These are phyloP conservation scores for Solanum gandarillasii DNA, from an alignment of 257 asterid genomes.

Conservation along the genomic window DNA sequence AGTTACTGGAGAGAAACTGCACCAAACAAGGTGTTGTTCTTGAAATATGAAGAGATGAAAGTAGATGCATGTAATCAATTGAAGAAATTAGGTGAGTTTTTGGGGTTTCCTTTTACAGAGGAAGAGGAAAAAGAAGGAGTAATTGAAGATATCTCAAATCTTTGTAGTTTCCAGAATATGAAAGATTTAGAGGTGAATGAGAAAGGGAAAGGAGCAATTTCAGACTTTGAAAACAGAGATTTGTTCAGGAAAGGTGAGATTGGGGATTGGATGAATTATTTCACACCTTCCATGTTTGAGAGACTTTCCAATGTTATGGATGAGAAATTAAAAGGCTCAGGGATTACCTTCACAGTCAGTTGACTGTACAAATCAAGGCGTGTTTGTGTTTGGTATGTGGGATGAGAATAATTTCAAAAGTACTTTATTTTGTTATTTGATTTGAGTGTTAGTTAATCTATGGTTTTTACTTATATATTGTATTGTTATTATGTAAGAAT, in stretches of 20 bases:
- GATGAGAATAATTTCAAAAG: no score
- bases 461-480: no score
- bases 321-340: conserved; percentile 10
- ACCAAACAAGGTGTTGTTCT: conserved; percentile 29
- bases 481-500: no score
- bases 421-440: no score
- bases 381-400: no score
- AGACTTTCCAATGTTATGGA: not conserved
- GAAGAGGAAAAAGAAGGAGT: conserved; percentile 30
- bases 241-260: conserved; percentile 43
- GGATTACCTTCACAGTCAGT: not conserved
- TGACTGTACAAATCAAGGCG: not conserved
- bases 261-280: conserved; percentile 45
- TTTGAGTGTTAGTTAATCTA: no score
- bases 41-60: conserved; percentile 47
- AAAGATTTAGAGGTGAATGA: conserved; percentile 34
- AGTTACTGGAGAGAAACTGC: conserved; percentile 36
- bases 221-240: conserved; percentile 10
- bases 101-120: conserved; percentile 29
- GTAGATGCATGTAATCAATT: not conserved
- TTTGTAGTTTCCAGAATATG: conserved; percentile 37
- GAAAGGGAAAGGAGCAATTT: conserved; percentile 18
- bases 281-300: conserved; percentile 15
- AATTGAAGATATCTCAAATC: conserved; percentile 16
- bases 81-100: conserved; percentile 31